A percentile compares a stretch with the other conserved stretches of the same genome.
Conservation (phyloP, 331 rosid genomes). For the Acacia concinna region DNA sequence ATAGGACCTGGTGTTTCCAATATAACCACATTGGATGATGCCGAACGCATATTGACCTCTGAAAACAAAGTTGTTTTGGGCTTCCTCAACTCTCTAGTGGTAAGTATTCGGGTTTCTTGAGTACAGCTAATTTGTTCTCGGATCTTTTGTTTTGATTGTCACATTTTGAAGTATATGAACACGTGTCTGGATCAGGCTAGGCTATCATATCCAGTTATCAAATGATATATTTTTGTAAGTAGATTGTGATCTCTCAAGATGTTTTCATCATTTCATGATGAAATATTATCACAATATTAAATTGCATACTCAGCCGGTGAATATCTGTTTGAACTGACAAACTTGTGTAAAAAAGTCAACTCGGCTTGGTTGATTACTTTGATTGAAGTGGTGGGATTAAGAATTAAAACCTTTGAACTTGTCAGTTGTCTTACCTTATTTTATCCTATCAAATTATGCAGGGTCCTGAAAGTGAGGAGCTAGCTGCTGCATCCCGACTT, state of each 20-base stretch:
- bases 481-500: conserved; percentile 86
- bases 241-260: not conserved
- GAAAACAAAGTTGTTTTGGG: conserved; percentile 84
- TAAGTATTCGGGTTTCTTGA: conserved; percentile 39
- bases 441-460: conserved; percentile 32
- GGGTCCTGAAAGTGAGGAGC: conserved; percentile 93
- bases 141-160: not conserved
- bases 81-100: conserved; percentile 85
- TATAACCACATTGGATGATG: conserved; percentile 76
- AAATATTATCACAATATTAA: not conserved
- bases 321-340: not conserved
- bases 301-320: not conserved
- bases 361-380: conserved; percentile 7
- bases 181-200: not conserved
- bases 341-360: not conserved
- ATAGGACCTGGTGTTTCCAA: conserved; percentile 83
- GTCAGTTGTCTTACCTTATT: conserved; percentile 14
- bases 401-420: conserved; percentile 10
- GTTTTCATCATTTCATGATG: not conserved
- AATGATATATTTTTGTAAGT: not conserved
- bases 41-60: conserved; percentile 67
- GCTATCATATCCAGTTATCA: not conserved
- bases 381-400: conserved; percentile 8
- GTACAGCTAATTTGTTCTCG: not conserved
- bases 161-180: not conserved